These are phyloP conservation scores for Aureobasidium namibiae DNA, from an alignment of 2,329 filamentous ascomycete species.

Conservation along the genomic window DNA sequence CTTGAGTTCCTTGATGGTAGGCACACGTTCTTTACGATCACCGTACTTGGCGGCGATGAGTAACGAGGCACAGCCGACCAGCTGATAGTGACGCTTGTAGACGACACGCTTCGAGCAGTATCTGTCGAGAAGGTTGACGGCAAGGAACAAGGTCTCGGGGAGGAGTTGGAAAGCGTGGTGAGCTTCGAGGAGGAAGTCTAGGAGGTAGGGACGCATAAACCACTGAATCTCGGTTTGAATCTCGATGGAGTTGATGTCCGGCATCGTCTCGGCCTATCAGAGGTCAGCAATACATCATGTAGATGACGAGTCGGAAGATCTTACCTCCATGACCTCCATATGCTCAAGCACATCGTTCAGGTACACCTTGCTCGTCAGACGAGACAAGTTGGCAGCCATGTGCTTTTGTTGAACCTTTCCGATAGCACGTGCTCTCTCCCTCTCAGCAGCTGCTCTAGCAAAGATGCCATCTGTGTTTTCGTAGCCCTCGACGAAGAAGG, in stretches of 20 bases:
- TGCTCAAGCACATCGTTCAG: conserved; percentile 89
- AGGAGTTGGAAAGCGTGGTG: conserved; percentile 90
- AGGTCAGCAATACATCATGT: neutral
- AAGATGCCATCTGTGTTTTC: conserved; percentile 46
- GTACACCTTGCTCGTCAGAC: conserved; percentile 79
- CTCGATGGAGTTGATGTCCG: conserved; percentile 95
- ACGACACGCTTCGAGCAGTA: conserved; percentile 98
- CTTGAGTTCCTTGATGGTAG: conserved; percentile 91
- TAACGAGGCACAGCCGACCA: conserved; percentile 91
- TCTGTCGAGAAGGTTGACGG: conserved; percentile 90
- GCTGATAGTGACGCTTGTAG: conserved; percentile 97
- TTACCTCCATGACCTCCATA: conserved; percentile 88
- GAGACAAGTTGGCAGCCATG: conserved; percentile 82
- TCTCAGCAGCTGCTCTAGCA: conserved; percentile 54
- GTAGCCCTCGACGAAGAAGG: conserved; percentile 58
- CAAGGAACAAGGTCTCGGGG: conserved; percentile 90
- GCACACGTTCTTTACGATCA: conserved; percentile 97
- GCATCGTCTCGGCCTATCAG: conserved; percentile 67
- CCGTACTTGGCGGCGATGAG: conserved; percentile 98
- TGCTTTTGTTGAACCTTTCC: conserved; percentile 78
- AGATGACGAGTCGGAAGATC: conserved; percentile 22
- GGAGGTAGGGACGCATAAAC: conserved; percentile 97
- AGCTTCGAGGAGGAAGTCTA: conserved; percentile 96
- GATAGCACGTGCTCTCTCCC: conserved; percentile 69
- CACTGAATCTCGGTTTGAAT: conserved; percentile 99